Evolutionary conservation across 2,329 filamentous ascomycete genomes (phyloP), one percentile per base, ranked within the genome.

Genomic region (Microascus cirrosus): DNA sequence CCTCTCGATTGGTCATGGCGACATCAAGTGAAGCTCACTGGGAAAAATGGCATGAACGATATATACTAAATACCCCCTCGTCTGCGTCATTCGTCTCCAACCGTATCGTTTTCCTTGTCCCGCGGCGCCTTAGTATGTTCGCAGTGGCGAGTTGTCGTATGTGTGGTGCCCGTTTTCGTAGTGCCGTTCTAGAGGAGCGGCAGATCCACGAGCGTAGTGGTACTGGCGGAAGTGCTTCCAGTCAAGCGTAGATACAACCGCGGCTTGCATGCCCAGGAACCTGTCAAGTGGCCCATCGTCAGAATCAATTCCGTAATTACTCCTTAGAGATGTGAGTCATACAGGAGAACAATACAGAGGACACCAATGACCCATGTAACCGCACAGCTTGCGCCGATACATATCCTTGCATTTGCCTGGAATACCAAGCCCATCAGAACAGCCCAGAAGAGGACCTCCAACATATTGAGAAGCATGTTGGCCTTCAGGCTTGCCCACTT

Each of bases 391-490:
- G 45, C 22, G 22, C 45, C 45, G 22, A 50, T 50, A 12, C 45
- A 50, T 11, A 50, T 50, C n/a, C 11, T 24, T 2, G 45, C n/a
- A 20, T 22, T 22, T n/a, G 45, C n/a, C n/a, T 12, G 11, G 45
- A 50, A 50, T 1, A 5, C 45, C 45, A 50, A 20, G 5, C 45
- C 45, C 45, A 50, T 50, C 18, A 50, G 45, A 22, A 8, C 53
- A 22, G 35, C 22, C 73, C 74, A 76, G 61, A 75, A 75, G 15
- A 75, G 65, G 15, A 71, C 61, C 60, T 77, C 74, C 18, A 76
- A 62, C 53, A 60, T 65, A 63, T 73, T 74, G 58, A 76, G 65
- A 39, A 75, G 71, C 4, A 65, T 61, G 61, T 73, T 69, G 5
- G 72, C 72, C 63, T 74, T 76, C 6, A 71, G 63, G 62, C 68